Evolutionary conservation across 2,329 filamentous ascomycete species (phyloP).

Genomic region (Fusarium gaditjirri): DNA sequence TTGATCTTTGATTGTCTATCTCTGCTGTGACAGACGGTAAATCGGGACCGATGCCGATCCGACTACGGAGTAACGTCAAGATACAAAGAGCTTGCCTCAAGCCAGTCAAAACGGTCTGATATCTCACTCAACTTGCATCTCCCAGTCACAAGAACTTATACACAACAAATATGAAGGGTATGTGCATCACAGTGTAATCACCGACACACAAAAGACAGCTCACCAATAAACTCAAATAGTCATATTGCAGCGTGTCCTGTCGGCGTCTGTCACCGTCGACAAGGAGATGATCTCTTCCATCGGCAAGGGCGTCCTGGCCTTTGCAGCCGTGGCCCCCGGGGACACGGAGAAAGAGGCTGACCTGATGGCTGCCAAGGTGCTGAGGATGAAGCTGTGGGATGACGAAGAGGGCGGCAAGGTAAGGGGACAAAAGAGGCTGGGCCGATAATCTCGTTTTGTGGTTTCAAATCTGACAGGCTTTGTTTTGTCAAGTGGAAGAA

Average conservation of each 20-base stretch:
- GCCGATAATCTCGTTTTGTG: background rate
- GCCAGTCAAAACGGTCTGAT: background rate
- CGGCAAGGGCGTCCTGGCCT: slow-evolving; percentile 87
- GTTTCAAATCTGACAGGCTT: slow-evolving; percentile 17
- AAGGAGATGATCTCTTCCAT: slow-evolving; percentile 90
- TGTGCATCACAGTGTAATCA: slow-evolving; percentile 13
- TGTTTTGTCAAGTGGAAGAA: slow-evolving; percentile 78
- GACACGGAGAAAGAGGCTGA: slow-evolving; percentile 92
- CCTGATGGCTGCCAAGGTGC: slow-evolving; percentile 81
- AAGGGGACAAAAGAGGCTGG: slow-evolving; percentile 37
- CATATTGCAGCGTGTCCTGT: slow-evolving; percentile 92
- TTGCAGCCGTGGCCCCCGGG: slow-evolving; percentile 89
- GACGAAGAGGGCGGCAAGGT: slow-evolving; percentile 78
- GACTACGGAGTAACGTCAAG: slow-evolving; percentile 15
- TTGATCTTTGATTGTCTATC: background rate
- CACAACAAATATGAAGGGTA: slow-evolving; percentile 39
- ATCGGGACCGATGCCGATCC: slow-evolving; percentile 34
- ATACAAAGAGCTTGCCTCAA: slow-evolving; percentile 24
- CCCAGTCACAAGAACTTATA: background rate
- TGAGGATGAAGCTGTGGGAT: slow-evolving; percentile 94
- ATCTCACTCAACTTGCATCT: slow-evolving; percentile 1
- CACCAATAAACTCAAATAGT: slow-evolving; percentile 61
- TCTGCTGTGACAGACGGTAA: slow-evolving; percentile 17
- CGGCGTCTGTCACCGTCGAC: slow-evolving; percentile 94
- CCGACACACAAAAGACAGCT: slow-evolving; percentile 1